Base-by-base conservation (phyloP, 2,329 filamentous ascomycete species). In the Orbilia brochopaga region DNA sequence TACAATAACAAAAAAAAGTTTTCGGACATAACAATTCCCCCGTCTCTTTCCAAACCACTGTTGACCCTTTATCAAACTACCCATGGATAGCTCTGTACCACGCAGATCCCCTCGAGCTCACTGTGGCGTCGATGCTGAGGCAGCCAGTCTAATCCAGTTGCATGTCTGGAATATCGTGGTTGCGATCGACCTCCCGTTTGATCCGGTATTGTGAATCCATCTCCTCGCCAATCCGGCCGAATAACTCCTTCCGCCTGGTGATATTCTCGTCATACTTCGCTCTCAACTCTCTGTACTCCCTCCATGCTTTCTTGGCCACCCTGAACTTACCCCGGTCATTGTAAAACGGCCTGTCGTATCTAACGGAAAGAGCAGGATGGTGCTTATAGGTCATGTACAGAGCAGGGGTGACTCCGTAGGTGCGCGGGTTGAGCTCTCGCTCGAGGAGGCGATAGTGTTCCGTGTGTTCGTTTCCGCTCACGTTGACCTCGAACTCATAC, bases 401-500 rank as follows among this genome's bases (percentile, higher is more conserved):
- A 8, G 4, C 27, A 8, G 4, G 27, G 27, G 4, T 8, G 27
- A 32, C 8, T 8, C 3, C 8, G 27, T 32, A 32, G n/a, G 11
- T 8, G 3, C 17, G 44, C 4, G 8, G 7, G 19, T 4, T 21
- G 44, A 70, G 24, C 17, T 70, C 58, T 8, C 37, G 17, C 24
- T 48, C 51, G 2, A 70, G 5, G 1, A 23, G 17, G 15, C 10
- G 23, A 21, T 63, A 70, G 23, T 70, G 65, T 2, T 19, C 23
- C 11, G 15, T 10, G 2, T 61, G 35, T 2, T 57, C 42, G 2
- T n/a, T 4, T 6, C 10, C 35, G 19, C 7, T 0, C 8, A 63
- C 2, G 4, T 48, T n/a, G 2, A 57, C 21, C 1, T 27, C 15
- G 27, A 48, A 59, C 19, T 21, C 23, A 13, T 50, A 32, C 24